Conservation (phyloP, 768 basidiomycete genomes). For the Xerocomus spinulosus region DNA sequence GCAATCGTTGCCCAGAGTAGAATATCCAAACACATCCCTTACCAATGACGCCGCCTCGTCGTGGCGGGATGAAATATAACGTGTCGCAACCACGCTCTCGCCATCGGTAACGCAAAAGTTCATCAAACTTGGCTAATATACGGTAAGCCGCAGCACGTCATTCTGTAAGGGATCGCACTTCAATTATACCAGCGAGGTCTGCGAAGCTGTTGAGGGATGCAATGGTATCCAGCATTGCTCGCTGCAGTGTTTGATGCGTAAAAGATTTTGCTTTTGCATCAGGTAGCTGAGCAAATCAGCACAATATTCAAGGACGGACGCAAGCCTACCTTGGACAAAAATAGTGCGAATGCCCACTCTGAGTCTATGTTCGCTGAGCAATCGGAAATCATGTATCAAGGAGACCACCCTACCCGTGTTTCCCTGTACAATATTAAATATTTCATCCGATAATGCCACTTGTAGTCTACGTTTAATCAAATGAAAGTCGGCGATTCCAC, state of each 20-base stretch:
- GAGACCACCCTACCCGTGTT: conserved; percentile 66
- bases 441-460: conserved; percentile 67
- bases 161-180: conserved; percentile 41
- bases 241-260: conserved; percentile 62
- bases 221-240: conserved; percentile 89
- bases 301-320: neutral
- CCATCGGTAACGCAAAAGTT: conserved; percentile 98
- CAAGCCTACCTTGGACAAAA: conserved; percentile 67
- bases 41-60: conserved; percentile 92
- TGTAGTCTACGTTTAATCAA: conserved; percentile 81
- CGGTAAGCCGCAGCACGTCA: conserved; percentile 1
- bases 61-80: conserved; percentile 88
- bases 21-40: conserved; percentile 17
- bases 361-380: conserved; percentile 53
- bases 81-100: conserved; percentile 85
- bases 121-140: conserved; percentile 72
- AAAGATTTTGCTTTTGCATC: conserved; percentile 75
- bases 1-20: conserved; percentile 5
- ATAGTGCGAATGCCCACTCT: conserved; percentile 95
- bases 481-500: conserved; percentile 82
- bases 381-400: neutral
- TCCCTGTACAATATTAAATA: conserved; percentile 84
- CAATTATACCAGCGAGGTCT: conserved; percentile 65
- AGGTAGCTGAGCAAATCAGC: conserved; percentile 52
- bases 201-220: conserved; percentile 70